A percentile compares a stretch with the other conserved stretches of the same genome.
Evolutionary conservation across 164 flowering plant genomes (phyloP).

Genomic region (Annona cherimola): DNA sequence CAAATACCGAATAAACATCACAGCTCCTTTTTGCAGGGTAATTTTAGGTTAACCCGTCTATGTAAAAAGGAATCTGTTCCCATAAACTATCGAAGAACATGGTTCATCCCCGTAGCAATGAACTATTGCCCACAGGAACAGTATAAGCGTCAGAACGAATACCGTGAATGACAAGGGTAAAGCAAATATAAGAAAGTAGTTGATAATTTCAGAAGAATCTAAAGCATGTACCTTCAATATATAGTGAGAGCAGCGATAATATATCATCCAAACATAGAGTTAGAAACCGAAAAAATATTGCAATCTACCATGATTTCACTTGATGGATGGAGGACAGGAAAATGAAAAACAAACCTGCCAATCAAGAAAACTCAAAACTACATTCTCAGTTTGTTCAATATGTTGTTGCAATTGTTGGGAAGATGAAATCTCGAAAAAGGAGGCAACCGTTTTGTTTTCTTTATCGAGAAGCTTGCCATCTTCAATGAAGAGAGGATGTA

Average conservation of each 20-base stretch:
- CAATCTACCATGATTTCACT: background rate
- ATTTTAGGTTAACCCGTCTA: background rate
- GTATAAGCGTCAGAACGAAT: no score
- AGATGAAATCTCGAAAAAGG: constrained; percentile 48
- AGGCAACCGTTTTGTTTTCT: constrained; percentile 46
- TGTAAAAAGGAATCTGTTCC: background rate
- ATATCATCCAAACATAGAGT: background rate
- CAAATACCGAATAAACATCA: background rate
- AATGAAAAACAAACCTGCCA: constrained; percentile 62
- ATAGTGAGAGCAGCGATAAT: background rate
- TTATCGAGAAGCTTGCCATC: constrained; percentile 47
- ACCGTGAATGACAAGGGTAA: background rate
- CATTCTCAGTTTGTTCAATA: constrained; percentile 39
- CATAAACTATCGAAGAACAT: background rate
- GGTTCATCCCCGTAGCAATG: background rate
- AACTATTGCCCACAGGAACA: background rate
- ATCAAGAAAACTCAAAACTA: constrained; percentile 57
- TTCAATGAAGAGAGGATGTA: constrained; percentile 56
- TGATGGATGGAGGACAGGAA: background rate
- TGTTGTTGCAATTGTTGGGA: constrained; percentile 55
- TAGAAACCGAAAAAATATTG: no score
- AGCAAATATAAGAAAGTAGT: background rate
- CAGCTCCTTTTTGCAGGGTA: background rate
- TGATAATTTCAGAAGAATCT: background rate
- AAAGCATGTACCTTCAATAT: background rate